A percentile compares a stretch with the other conserved stretches of the same genome.
Evolutionary conservation across 2,329 filamentous ascomycete genomes (phyloP).

Genomic region (Sclerotinia subarctica): DNA sequence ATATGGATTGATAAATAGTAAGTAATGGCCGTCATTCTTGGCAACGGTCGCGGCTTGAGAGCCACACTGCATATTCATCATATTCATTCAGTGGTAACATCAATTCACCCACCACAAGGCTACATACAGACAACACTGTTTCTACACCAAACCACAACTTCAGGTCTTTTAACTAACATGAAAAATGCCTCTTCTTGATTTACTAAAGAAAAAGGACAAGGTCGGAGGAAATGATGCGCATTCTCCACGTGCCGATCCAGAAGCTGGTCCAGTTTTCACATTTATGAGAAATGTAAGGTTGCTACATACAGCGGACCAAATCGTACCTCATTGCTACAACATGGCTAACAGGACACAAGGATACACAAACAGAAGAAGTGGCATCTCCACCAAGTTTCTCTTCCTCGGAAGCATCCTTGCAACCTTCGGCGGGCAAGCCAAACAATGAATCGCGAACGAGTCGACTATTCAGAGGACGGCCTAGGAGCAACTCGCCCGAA

Average conservation of each 20-base stretch:
- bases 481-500: conserved; percentile 45
- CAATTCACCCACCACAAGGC: conserved; percentile 19
- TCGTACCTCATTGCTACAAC: conserved; percentile 6
- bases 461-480: conserved; percentile 39
- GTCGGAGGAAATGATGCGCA: conserved; percentile 41
- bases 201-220: conserved; percentile 62
- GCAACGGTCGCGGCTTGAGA: conserved; percentile 27
- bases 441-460: conserved; percentile 35
- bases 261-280: conserved; percentile 55
- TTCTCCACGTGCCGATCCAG: conserved; percentile 31
- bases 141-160: conserved; percentile 13
- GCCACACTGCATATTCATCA: conserved; percentile 30
- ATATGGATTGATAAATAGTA: neutral
- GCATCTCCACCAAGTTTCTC: conserved; percentile 64
- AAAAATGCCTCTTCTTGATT: conserved; percentile 57
- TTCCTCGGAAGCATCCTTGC: conserved; percentile 39
- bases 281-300: conserved; percentile 66
- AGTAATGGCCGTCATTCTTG: conserved; percentile 22
- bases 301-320: neutral
- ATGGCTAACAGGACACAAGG: conserved; percentile 39
- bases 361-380: conserved; percentile 75
- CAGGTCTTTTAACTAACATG: conserved; percentile 2
- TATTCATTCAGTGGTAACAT: conserved; percentile 25
- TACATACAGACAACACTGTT: conserved; percentile 13
- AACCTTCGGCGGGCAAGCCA: conserved; percentile 19